A percentile compares a stretch with the other conserved stretches of the same genome.
Evolutionary conservation across 2,329 filamentous ascomycete species (phyloP).

Genomic region (Verticillium klebahnii): DNA sequence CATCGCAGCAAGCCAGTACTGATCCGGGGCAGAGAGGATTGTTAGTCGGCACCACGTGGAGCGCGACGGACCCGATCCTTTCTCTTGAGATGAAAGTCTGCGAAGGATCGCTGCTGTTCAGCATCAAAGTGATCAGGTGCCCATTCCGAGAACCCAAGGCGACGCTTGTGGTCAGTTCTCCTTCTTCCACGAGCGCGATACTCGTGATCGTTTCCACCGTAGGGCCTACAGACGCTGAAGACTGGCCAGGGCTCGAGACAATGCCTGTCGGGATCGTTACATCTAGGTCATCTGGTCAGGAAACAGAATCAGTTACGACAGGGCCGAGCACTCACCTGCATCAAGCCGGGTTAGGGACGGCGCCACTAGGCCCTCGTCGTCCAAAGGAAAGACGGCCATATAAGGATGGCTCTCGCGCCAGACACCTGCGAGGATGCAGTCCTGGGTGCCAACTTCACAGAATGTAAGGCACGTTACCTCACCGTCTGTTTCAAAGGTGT

Average conservation of each 20-base stretch:
- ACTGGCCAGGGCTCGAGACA: background rate
- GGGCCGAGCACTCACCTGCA: slow-evolving; percentile 14
- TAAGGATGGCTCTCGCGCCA: slow-evolving; percentile 24
- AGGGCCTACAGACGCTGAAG: background rate
- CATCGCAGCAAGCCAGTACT: slow-evolving; percentile 45
- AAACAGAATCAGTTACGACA: background rate
- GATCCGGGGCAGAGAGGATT: slow-evolving; percentile 8
- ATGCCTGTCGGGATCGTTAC: background rate
- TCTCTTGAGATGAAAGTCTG: slow-evolving; percentile 23
- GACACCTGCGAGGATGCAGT: slow-evolving; percentile 28
- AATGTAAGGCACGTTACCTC: slow-evolving; percentile 46
- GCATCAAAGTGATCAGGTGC: slow-evolving; percentile 37
- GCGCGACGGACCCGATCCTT: slow-evolving; percentile 29
- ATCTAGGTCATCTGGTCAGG: background rate
- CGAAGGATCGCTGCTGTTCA: slow-evolving; percentile 14
- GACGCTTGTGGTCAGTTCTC: slow-evolving; percentile 25
- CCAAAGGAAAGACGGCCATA: slow-evolving; percentile 23
- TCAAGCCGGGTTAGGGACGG: slow-evolving; percentile 14
- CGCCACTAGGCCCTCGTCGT: slow-evolving; percentile 1
- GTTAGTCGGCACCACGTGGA: slow-evolving; percentile 24
- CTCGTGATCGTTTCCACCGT: slow-evolving; percentile 32
- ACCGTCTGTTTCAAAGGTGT: slow-evolving; percentile 31
- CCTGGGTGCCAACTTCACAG: slow-evolving; percentile 18
- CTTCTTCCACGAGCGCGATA: slow-evolving; percentile 27
- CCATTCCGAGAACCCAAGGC: slow-evolving; percentile 48